phyloP scores from a whole-genome alignment of 2,329 filamentous ascomycete genomes.

The Fusarium devonianum region DNA sequence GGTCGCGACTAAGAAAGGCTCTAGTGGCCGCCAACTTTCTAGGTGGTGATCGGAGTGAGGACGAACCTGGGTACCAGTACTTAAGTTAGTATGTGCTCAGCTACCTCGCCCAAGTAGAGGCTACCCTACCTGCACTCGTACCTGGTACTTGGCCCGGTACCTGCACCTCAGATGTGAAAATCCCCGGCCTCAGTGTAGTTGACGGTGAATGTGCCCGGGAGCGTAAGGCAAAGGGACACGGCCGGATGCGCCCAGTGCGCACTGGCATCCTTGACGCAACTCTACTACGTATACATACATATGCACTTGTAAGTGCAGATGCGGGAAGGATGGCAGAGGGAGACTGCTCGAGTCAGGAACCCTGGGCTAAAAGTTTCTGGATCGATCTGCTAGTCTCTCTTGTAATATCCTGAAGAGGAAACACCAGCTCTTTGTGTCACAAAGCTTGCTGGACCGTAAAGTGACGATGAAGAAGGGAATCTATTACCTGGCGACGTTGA shows the following conservation, averaged over 20 bases:
- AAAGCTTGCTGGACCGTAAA: background rate
- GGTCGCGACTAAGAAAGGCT: background rate
- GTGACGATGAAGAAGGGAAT: background rate
- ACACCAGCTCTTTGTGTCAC: background rate
- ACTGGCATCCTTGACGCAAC: no score
- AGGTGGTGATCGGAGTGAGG: no score
- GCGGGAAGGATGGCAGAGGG: background rate
- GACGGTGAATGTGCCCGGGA: no score
- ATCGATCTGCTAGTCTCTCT: conserved; percentile 18
- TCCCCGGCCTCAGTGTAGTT: background rate
- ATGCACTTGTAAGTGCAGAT: background rate
- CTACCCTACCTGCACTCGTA: no score
- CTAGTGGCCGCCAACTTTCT: background rate
- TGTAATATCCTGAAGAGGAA: conserved; percentile 18
- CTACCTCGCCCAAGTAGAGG: no score
- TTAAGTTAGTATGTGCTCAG: no score
- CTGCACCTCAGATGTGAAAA: background rate
- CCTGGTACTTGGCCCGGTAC: conserved; percentile 3
- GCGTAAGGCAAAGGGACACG: background rate
- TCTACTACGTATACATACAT: background rate
- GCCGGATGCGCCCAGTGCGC: background rate
- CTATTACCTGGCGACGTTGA: no score
- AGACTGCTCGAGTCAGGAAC: conserved; percentile 24
- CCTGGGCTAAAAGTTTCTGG: background rate
- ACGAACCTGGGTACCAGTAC: background rate